Evolutionary conservation across 192 early-diverging fungal genomes (phyloP).

Genomic region (Coemansia sp.): DNA sequence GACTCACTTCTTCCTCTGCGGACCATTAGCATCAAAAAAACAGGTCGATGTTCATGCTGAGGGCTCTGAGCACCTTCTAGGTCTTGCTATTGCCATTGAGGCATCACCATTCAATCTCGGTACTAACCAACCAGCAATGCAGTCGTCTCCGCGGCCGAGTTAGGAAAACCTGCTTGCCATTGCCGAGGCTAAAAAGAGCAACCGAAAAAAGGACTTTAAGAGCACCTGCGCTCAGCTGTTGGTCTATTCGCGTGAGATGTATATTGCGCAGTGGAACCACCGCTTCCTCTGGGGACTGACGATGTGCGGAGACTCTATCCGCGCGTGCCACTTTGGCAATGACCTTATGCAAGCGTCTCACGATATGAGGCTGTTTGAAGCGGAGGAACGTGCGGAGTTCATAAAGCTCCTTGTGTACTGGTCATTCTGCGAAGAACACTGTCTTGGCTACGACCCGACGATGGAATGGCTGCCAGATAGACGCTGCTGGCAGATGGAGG

Average conservation of each 20-base stretch:
- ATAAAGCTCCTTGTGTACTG: not conserved
- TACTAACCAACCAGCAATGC: too few relatives aligned
- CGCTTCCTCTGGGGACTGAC: not conserved
- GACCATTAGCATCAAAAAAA: too few relatives aligned
- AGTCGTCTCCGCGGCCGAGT: too few relatives aligned
- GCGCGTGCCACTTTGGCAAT: not conserved
- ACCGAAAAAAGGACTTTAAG: not conserved
- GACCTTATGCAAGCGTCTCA: not conserved
- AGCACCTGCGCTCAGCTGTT: not conserved
- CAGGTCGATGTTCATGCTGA: too few relatives aligned
- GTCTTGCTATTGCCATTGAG: too few relatives aligned
- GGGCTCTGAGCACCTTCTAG: too few relatives aligned
- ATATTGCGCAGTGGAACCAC: not conserved
- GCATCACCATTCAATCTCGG: too few relatives aligned
- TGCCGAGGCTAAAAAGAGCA: not conserved
- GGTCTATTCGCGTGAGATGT: not conserved
- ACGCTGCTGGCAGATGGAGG: constrained; percentile 1
- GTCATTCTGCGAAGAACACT: constrained; percentile 1
- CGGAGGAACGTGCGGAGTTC: not conserved
- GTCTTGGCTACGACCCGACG: constrained; percentile 1
- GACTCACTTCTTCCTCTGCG: too few relatives aligned
- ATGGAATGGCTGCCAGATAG: not conserved
- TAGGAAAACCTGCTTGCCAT: not conserved
- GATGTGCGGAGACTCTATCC: not conserved
- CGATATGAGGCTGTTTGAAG: not conserved